phyloP scores from a whole-genome alignment of 495 filamentous ascomycete species.

The Penicillium maclennaniae region DNA sequence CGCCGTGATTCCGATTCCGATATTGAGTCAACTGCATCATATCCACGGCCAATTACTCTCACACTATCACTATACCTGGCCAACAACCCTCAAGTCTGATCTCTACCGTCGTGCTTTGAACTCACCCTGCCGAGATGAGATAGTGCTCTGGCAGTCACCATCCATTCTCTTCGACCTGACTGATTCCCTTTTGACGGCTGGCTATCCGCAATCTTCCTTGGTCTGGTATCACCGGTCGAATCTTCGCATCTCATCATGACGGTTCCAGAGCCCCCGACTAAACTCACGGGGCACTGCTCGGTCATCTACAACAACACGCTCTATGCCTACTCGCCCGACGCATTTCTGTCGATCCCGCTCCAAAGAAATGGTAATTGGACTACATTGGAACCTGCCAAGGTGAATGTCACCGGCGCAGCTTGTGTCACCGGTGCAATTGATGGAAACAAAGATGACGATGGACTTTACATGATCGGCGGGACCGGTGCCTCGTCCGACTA shows the following conservation, averaged over 20 bases:
- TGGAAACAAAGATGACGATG: constrained; percentile 52
- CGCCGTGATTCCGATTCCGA: not conserved
- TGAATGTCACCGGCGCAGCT: constrained; percentile 65
- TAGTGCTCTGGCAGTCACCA: constrained; percentile 44
- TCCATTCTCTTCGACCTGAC: constrained; percentile 19
- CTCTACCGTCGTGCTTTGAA: constrained; percentile 2
- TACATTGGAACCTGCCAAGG: constrained; percentile 48
- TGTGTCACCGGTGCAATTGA: constrained; percentile 66
- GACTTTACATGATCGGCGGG: constrained; percentile 84
- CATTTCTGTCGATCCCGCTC: constrained; percentile 72
- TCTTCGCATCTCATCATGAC: constrained; percentile 47
- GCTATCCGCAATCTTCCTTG: constrained; percentile 25
- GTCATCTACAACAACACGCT: constrained; percentile 77
- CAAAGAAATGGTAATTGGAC: constrained; percentile 67
- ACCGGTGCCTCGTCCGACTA: constrained; percentile 53
- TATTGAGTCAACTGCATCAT: not conserved
- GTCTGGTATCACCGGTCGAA: constrained; percentile 28
- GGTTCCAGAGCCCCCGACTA: constrained; percentile 59
- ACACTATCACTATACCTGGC: not conserved
- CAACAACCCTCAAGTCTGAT: constrained; percentile 2
- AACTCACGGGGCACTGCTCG: constrained; percentile 75
- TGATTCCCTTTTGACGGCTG: constrained; percentile 26
- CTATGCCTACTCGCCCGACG: constrained; percentile 73
- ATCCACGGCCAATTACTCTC: not conserved
- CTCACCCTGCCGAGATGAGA: constrained; percentile 28